Evolutionary conservation across 495 filamentous ascomycete genomes (phyloP).

Genomic region (Penicillium dipodomyicola): DNA sequence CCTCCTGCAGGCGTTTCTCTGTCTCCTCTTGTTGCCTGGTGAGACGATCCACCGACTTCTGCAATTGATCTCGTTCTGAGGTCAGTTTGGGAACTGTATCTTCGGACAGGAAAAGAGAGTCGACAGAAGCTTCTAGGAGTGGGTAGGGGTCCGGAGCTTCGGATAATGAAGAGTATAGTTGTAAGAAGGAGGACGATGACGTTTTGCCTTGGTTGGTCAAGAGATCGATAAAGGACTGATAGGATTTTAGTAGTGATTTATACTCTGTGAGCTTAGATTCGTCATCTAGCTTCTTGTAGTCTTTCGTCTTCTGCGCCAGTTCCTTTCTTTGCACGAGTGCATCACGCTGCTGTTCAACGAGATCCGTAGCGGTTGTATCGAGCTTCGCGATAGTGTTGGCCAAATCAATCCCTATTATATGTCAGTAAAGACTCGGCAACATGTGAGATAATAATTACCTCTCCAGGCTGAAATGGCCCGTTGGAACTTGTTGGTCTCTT

Average conservation of each 20-base stretch:
- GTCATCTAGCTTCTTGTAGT: constrained; percentile 94
- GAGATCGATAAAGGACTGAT: constrained; percentile 95
- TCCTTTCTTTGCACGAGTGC: constrained; percentile 93
- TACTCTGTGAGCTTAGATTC: constrained; percentile 80
- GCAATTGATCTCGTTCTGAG: constrained; percentile 80
- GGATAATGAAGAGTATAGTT: constrained; percentile 87
- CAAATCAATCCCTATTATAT: constrained; percentile 74
- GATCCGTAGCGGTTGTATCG: constrained; percentile 87
- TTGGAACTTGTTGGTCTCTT: constrained; percentile 87
- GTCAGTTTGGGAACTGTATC: constrained; percentile 86
- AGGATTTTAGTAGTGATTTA: constrained; percentile 89
- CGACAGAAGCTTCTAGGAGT: constrained; percentile 90
- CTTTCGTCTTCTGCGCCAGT: constrained; percentile 96
- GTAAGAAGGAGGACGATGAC: constrained; percentile 85
- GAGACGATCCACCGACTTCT: constrained; percentile 72
- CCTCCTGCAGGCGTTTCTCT: constrained; percentile 70
- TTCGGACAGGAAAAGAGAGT: constrained; percentile 85
- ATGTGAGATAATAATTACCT: constrained; percentile 52
- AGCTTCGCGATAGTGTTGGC: constrained; percentile 81
- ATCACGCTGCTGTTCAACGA: constrained; percentile 87
- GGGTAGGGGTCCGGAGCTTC: constrained; percentile 97
- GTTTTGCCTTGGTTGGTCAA: constrained; percentile 92
- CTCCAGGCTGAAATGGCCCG: constrained; percentile 94
- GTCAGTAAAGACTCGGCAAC: constrained; percentile 21
- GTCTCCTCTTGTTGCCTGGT: constrained; percentile 89